These are phyloP conservation scores for Adansonia grandidieri DNA, from an alignment of 441 rosid genomes.

Conservation along the genomic window DNA sequence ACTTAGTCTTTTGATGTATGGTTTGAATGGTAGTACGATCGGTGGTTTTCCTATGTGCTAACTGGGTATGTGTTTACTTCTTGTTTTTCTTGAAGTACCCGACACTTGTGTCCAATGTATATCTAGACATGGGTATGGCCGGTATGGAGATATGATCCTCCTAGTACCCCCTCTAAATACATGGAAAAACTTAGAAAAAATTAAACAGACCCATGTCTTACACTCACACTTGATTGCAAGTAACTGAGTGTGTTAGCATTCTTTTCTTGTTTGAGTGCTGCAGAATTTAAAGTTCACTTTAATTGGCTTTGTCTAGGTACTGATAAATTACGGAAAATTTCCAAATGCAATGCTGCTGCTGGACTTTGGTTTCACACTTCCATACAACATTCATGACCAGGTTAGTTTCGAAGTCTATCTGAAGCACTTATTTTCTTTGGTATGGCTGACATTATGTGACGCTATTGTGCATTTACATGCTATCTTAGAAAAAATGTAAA, in stretches of 20 bases:
- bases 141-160: too few species aligned
- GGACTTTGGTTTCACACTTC: constrained; percentile 82
- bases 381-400: constrained; percentile 72
- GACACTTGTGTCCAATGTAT: too few species aligned
- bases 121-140: too few species aligned
- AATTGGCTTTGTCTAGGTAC: constrained; percentile 48
- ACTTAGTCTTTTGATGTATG: neutral
- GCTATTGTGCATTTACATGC: neutral
- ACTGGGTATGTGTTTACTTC: neutral
- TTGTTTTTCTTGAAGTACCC: too few species aligned
- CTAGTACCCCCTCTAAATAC: too few species aligned
- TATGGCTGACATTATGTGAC: neutral
- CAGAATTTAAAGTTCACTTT: constrained; percentile 21
- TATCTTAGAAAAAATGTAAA: too few species aligned
- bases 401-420: constrained; percentile 44
- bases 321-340: constrained; percentile 73
- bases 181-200: too few species aligned
- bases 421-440: constrained; percentile 14
- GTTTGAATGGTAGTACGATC: neutral
- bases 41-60: neutral
- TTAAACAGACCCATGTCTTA: too few species aligned
- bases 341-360: constrained; percentile 73
- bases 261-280: neutral
- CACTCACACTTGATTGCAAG: too few species aligned
- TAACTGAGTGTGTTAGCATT: neutral